Evolutionary conservation across 179 eudicot species (phyloP).

Genomic region (Nepenthes alata): DNA sequence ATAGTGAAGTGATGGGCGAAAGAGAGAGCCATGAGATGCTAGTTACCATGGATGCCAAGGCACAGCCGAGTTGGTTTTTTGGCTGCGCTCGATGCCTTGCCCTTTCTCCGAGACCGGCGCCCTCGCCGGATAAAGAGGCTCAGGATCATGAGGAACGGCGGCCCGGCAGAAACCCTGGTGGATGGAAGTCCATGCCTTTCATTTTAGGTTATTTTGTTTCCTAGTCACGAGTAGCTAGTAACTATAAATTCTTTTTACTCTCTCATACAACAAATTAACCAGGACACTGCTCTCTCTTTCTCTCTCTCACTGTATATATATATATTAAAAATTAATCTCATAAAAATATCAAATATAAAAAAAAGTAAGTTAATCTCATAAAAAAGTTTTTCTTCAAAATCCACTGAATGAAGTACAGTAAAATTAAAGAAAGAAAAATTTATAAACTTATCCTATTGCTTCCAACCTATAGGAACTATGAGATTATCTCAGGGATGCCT

Average conservation of each 20-base stretch:
- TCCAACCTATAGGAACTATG: no score
- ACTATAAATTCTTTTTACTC: background rate
- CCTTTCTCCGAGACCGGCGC: background rate
- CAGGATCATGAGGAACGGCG: no score
- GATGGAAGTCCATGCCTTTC: constrained; percentile 66
- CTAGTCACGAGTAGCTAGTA: background rate
- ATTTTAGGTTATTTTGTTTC: constrained; percentile 31
- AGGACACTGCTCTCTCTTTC: background rate
- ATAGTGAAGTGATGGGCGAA: no score
- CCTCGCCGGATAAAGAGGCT: background rate
- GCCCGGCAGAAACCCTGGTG: constrained; percentile 30
- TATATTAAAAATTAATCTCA: no score
- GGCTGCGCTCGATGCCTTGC: no score
- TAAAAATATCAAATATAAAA: background rate
- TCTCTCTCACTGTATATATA: background rate
- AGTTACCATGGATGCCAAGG: no score
- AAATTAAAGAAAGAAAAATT: no score
- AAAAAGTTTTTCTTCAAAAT: background rate
- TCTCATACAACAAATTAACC: background rate
- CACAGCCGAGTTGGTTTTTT: no score
- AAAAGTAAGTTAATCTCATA: background rate
- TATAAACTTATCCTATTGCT: no score
- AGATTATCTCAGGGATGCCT: no score
- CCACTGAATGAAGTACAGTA: no score
- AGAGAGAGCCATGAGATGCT: no score